phyloP scores from a whole-genome alignment of 2,329 filamentous ascomycete genomes.

The Rhinocladiella mackenziei region DNA sequence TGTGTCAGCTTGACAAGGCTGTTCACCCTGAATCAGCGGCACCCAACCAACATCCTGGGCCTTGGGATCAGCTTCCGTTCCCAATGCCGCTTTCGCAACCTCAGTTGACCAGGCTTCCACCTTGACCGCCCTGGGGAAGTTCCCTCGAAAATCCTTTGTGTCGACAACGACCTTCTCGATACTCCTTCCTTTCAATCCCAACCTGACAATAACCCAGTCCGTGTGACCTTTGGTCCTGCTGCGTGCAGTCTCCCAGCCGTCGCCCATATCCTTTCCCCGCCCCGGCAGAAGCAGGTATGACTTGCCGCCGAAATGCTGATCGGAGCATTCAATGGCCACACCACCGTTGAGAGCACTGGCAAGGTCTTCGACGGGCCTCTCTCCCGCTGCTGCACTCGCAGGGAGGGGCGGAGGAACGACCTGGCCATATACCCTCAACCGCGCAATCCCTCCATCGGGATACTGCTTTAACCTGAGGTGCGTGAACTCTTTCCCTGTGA shows the following conservation, averaged over 20 bases:
- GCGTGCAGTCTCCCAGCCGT: slow-evolving; percentile 44
- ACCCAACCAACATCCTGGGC: slow-evolving; percentile 38
- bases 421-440: slow-evolving; percentile 42
- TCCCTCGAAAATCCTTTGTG: slow-evolving; percentile 45
- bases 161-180: slow-evolving; percentile 41
- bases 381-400: slow-evolving; percentile 12
- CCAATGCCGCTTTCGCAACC: slow-evolving; percentile 27
- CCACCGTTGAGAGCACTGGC: slow-evolving; percentile 41
- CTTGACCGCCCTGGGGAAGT: slow-evolving; percentile 41
- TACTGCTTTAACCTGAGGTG: slow-evolving; percentile 45
- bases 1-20: slow-evolving; percentile 39
- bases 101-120: slow-evolving; percentile 36
- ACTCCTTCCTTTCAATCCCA: slow-evolving; percentile 38
- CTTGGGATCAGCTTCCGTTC: slow-evolving; percentile 32
- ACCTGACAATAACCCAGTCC: slow-evolving; percentile 41
- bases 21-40: slow-evolving; percentile 37
- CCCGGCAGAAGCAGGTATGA: slow-evolving; percentile 42
- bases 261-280: slow-evolving; percentile 44
- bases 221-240: slow-evolving; percentile 39
- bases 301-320: slow-evolving; percentile 42
- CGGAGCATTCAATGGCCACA: slow-evolving; percentile 38
- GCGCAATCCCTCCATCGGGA: slow-evolving; percentile 45
- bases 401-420: slow-evolving; percentile 36
- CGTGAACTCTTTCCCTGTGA: slow-evolving; percentile 37
- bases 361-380: slow-evolving; percentile 36